phyloP scores from a whole-genome alignment of 2,329 filamentous ascomycete genomes.

The Fusarium nematophilum region DNA sequence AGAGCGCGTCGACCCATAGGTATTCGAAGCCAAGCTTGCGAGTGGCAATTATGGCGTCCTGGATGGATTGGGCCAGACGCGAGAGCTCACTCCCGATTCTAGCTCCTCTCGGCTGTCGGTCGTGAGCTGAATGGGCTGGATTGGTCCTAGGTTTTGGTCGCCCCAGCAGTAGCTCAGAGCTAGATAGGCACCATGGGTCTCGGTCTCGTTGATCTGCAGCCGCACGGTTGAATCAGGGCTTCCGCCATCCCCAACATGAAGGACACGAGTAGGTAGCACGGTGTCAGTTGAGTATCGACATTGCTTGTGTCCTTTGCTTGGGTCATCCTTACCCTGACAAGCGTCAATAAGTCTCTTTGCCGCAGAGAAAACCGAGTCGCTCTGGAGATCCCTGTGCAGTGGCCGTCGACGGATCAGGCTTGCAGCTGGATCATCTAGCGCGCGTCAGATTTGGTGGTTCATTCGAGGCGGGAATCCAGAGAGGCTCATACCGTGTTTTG shows the following conservation, averaged over 20 bases:
- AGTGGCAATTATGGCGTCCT: neutral
- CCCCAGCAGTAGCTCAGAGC: conserved; percentile 6
- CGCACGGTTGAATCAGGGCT: neutral
- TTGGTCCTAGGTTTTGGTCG: neutral
- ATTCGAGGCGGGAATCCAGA: no score
- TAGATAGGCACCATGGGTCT: neutral
- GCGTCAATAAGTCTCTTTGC: neutral
- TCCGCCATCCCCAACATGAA: neutral
- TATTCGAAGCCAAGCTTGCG: neutral
- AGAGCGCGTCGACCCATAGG: neutral
- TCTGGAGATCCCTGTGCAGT: neutral
- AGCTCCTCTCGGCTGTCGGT: no score
- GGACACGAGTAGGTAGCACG: neutral
- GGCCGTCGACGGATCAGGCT: neutral
- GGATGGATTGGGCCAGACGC: neutral
- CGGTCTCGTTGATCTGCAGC: neutral
- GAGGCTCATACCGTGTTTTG: no score
- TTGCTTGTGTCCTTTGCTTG: neutral
- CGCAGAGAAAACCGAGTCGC: neutral
- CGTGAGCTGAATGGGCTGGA: no score
- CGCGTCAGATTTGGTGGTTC: no score
- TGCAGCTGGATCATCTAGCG: neutral
- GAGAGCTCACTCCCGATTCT: no score
- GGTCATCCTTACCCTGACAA: neutral
- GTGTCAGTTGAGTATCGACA: neutral